phyloP scores from a whole-genome alignment of 2,329 filamentous ascomycete species.

The Emmonsiellopsis sp. region DNA sequence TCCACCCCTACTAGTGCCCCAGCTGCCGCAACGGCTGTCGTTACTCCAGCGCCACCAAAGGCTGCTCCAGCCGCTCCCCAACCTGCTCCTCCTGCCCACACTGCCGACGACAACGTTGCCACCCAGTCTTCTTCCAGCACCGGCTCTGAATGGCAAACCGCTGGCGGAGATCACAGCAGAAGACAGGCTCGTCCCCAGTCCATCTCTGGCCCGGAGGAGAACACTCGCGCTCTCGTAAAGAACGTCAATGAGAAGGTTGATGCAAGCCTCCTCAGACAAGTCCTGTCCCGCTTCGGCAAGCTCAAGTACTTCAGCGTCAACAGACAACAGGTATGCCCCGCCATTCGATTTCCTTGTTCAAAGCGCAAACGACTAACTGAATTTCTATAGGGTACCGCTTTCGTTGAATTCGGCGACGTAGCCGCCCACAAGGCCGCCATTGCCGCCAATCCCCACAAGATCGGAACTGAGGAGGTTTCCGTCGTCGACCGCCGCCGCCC shows the following conservation, averaged over 20 bases:
- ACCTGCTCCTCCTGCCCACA: slow-evolving; percentile 27
- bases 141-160: slow-evolving; percentile 76
- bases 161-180: slow-evolving; percentile 67
- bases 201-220: slow-evolving; percentile 57
- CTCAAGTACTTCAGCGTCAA: slow-evolving; percentile 56
- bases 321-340: slow-evolving; percentile 60
- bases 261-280: slow-evolving; percentile 59
- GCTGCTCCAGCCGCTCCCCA: slow-evolving; percentile 24
- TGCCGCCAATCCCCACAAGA: slow-evolving; percentile 72
- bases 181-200: slow-evolving; percentile 69
- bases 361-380: slow-evolving; percentile 8
- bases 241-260: slow-evolving; percentile 87
- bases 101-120: slow-evolving; percentile 44
- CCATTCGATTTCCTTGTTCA: background rate
- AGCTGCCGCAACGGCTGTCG: slow-evolving; percentile 23
- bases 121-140: slow-evolving; percentile 73
- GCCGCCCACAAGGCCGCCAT: slow-evolving; percentile 78
- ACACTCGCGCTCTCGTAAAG: slow-evolving; percentile 84
- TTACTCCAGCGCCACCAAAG: slow-evolving; percentile 19
- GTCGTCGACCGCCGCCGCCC: slow-evolving; percentile 84
- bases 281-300: slow-evolving; percentile 61
- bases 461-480: slow-evolving; percentile 72
- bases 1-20: slow-evolving; percentile 35
- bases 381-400: slow-evolving; percentile 72
- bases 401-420: slow-evolving; percentile 79